Conservation (phyloP, 2,329 filamentous ascomycete species). For the Stagonosporopsis tanaceti region DNA sequence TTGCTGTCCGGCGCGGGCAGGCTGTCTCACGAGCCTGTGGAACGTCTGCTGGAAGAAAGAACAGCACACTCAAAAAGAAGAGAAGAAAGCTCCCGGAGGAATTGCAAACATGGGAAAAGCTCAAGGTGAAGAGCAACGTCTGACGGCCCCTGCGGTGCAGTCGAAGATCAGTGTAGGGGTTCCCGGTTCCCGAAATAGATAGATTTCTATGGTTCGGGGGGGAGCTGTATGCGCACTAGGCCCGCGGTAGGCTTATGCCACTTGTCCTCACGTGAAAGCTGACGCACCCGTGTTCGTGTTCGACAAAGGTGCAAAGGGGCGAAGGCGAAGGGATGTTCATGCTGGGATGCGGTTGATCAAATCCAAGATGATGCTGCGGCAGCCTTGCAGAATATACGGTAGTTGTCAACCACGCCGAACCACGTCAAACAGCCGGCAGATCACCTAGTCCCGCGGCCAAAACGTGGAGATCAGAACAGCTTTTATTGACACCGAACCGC, state of each 20-base stretch:
- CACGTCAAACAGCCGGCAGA: constrained; percentile 12
- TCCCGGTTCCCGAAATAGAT: constrained; percentile 40
- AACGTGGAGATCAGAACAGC: constrained; percentile 10
- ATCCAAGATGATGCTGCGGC: not conserved
- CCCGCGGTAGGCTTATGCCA: constrained; percentile 22
- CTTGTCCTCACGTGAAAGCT: constrained; percentile 25
- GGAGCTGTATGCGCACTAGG: constrained; percentile 29
- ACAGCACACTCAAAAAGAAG: constrained; percentile 19
- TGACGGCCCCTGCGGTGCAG: constrained; percentile 33
- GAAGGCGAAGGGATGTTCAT: not conserved
- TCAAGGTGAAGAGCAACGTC: constrained; percentile 24
- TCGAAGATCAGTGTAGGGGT: constrained; percentile 26
- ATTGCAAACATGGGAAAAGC: constrained; percentile 23
- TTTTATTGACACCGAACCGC: constrained; percentile 19
- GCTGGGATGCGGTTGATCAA: not conserved
- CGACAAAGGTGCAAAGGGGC: constrained; percentile 4
- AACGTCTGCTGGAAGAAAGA: constrained; percentile 11
- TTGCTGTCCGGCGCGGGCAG: constrained; percentile 4
- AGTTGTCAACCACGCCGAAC: not conserved
- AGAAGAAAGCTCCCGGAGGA: constrained; percentile 22
- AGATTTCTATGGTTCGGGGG: constrained; percentile 28
- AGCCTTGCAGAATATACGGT: not conserved
- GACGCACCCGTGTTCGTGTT: constrained; percentile 16
- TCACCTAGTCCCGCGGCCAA: constrained; percentile 11
- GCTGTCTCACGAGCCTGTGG: constrained; percentile 14